Percentiles rank a stretch among this genome's conserved stretches.
Conservation (phyloP, 495 filamentous ascomycete genomes). For the Tuber calosporum region DNA sequence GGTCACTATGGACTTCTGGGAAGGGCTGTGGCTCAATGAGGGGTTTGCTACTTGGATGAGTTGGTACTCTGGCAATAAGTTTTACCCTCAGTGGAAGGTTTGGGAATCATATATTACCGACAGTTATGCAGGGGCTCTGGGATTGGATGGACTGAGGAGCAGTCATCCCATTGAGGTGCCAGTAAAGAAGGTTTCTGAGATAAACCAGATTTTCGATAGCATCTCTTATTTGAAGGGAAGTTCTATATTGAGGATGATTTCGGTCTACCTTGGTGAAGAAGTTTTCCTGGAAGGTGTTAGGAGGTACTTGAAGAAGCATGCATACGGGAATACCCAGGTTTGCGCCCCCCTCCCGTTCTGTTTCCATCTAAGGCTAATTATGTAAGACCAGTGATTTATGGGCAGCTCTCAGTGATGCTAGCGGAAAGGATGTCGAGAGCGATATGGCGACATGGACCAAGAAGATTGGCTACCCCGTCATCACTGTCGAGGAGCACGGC, state of each 20-base stretch:
- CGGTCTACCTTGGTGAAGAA: slow-evolving; percentile 87
- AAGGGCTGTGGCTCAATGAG: slow-evolving; percentile 96
- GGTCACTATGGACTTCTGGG: slow-evolving; percentile 99
- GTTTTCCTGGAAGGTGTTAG: slow-evolving; percentile 88
- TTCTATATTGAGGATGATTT: slow-evolving; percentile 94
- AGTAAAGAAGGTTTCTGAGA: slow-evolving; percentile 87
- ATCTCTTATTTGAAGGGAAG: slow-evolving; percentile 98
- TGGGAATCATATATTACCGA: slow-evolving; percentile 93
- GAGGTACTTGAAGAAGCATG: slow-evolving; percentile 88
- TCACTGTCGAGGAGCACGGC: slow-evolving; percentile 55
- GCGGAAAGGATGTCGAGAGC: slow-evolving; percentile 76
- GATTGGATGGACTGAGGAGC: slow-evolving; percentile 82
- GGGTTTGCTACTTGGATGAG: slow-evolving; percentile 88
- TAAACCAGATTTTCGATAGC: slow-evolving; percentile 97
- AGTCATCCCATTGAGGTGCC: slow-evolving; percentile 97
- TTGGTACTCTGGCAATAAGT: slow-evolving; percentile 69
- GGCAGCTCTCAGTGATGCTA: slow-evolving; percentile 80
- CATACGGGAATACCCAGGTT: slow-evolving; percentile 64
- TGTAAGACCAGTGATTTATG: slow-evolving; percentile 78
- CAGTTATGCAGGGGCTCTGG: slow-evolving; percentile 77
- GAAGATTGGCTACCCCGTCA: slow-evolving; percentile 66
- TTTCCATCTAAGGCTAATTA: slow-evolving; percentile 14
- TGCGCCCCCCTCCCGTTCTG: slow-evolving; percentile 2
- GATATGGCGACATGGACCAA: slow-evolving; percentile 76
- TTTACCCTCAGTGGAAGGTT: slow-evolving; percentile 99